A percentile compares a stretch with the other conserved stretches of the same genome.
Conservation (phyloP, 495 filamentous ascomycete species). For the Parmelia sp. region DNA sequence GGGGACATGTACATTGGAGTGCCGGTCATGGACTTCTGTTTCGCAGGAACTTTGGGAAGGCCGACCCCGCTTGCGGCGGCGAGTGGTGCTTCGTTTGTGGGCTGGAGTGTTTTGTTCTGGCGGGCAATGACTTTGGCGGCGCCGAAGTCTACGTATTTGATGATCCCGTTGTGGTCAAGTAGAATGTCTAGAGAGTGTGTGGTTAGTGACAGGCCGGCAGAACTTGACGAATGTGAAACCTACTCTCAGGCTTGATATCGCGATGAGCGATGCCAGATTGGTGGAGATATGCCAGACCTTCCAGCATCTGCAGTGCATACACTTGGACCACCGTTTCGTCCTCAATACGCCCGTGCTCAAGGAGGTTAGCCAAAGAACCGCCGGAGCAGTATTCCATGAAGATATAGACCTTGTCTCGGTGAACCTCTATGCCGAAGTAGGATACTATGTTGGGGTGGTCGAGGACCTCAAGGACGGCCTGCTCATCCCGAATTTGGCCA, state of each 20-base stretch:
- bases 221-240: conserved; percentile 32
- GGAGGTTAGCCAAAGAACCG: conserved; percentile 79
- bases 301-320: conserved; percentile 90
- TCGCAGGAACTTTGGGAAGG: conserved; percentile 44
- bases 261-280: conserved; percentile 85
- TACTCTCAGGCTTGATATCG: conserved; percentile 97
- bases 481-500: conserved; percentile 89
- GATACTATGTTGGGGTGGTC: conserved; percentile 97
- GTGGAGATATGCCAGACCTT: conserved; percentile 92
- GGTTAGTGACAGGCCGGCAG: conserved; percentile 18
- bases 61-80: conserved; percentile 39
- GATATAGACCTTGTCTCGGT: conserved; percentile 97
- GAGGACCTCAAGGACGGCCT: conserved; percentile 88
- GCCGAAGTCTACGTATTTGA: conserved; percentile 98
- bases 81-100: conserved; percentile 39
- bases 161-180: conserved; percentile 93
- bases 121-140: conserved; percentile 96
- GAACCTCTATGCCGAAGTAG: conserved; percentile 96
- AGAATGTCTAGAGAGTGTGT: conserved; percentile 60
- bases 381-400: conserved; percentile 99
- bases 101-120: conserved; percentile 79
- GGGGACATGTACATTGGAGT: conserved; percentile 99
- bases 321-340: conserved; percentile 98
- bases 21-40: conserved; percentile 87
- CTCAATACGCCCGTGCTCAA: conserved; percentile 95